phyloP scores from a whole-genome alignment of 2,329 filamentous ascomycete species.

The Ophiostoma populinum region DNA sequence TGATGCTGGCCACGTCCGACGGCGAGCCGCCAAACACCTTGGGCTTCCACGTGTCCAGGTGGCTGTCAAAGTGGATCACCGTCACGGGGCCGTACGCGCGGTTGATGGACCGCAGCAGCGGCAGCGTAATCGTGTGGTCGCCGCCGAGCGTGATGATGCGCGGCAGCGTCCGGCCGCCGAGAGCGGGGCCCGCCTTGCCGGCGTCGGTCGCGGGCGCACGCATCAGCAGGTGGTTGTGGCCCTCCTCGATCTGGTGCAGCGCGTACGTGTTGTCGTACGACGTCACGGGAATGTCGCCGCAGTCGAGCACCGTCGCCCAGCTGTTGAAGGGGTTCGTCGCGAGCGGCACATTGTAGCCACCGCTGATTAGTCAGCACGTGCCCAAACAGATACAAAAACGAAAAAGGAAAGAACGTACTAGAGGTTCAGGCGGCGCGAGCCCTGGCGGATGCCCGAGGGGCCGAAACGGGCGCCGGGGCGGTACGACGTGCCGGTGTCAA shows the following conservation, averaged over 20 bases:
- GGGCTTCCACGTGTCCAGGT: conserved; percentile 58
- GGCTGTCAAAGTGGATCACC: conserved; percentile 46
- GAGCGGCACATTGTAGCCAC: conserved; percentile 73
- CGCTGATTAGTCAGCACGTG: conserved; percentile 30
- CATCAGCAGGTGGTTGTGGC: conserved; percentile 59
- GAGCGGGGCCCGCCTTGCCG: conserved; percentile 47
- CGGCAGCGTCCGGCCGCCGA: conserved; percentile 58
- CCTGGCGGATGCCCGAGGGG: conserved; percentile 70
- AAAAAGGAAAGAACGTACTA: conserved; percentile 43
- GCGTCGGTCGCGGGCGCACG: conserved; percentile 54
- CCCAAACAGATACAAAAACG: not conserved
- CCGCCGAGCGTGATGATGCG: conserved; percentile 62
- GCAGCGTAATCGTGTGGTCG: conserved; percentile 45
- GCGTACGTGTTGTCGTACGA: conserved; percentile 77
- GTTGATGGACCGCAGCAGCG: conserved; percentile 41
- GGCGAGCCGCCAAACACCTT: conserved; percentile 78
- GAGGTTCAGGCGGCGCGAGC: conserved; percentile 68
- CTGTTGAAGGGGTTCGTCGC: conserved; percentile 65
- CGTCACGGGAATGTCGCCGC: conserved; percentile 70
- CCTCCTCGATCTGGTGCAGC: conserved; percentile 70
- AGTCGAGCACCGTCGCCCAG: conserved; percentile 68
- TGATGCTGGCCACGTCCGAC: conserved; percentile 57
- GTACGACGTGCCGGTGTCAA: conserved; percentile 77
- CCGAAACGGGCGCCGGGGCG: conserved; percentile 71
- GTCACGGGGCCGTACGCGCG: conserved; percentile 42